Evolutionary conservation across 805 yeast genomes (phyloP).

Genomic region (Torulaspora microellipsoides): DNA sequence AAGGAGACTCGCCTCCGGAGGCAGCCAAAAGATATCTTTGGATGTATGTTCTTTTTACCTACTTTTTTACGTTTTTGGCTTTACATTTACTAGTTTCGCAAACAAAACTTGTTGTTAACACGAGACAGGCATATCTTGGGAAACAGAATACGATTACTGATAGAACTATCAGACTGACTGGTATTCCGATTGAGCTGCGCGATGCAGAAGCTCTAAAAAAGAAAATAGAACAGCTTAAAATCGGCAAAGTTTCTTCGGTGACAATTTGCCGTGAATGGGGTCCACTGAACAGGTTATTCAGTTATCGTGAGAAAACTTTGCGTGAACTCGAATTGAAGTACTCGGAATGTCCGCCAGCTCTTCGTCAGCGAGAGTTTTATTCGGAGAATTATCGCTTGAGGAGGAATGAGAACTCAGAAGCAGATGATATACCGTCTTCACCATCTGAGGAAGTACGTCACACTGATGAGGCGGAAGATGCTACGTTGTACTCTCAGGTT

Average conservation of each 20-base stretch:
- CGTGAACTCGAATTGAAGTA: conserved; percentile 53
- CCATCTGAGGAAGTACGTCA: conserved; percentile 5
- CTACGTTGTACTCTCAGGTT: conserved; percentile 26
- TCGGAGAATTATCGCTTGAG: conserved; percentile 26
- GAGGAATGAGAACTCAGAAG: conserved; percentile 7
- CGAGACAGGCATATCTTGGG: conserved; percentile 79
- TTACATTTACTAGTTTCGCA: conserved; percentile 58
- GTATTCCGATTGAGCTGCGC: conserved; percentile 80
- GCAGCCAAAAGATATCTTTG: conserved; percentile 57
- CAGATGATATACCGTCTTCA: conserved; percentile 1
- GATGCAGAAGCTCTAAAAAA: conserved; percentile 63
- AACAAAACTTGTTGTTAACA: conserved; percentile 66
- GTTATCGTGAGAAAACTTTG: conserved; percentile 50
- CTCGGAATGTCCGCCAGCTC: conserved; percentile 31
- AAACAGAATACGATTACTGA: conserved; percentile 86
- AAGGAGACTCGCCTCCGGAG: conserved; percentile 33
- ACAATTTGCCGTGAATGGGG: conserved; percentile 88
- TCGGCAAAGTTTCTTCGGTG: conserved; percentile 74
- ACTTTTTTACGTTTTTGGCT: conserved; percentile 71
- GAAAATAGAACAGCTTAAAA: conserved; percentile 71
- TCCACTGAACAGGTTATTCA: conserved; percentile 60
- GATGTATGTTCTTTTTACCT: conserved; percentile 85
- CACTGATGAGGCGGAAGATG: conserved; percentile 8
- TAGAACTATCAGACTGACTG: conserved; percentile 80
- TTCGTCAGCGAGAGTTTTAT: conserved; percentile 20